Evolutionary conservation across 768 basidiomycete species (phyloP), one percentile per base, ranked within the genome.

Genomic region (Termitomyces heimii): DNA sequence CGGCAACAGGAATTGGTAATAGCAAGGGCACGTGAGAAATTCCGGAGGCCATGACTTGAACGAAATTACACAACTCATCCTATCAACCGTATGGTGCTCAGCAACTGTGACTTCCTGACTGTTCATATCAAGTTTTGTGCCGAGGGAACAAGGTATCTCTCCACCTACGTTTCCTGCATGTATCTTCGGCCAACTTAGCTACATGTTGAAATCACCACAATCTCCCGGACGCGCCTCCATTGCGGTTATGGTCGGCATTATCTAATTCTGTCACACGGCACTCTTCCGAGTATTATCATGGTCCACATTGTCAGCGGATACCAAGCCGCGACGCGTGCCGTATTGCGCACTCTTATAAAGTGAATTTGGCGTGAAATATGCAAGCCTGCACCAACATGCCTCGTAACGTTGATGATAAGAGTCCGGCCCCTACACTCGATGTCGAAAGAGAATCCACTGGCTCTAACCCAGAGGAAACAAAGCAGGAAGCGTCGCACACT

Each of bases 301-400:
- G 7, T 16, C 49, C 22, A 16, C 24, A 50, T 37, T 16, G 37
- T 51, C 50, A 51, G 35, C 45, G 45, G 54, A 4, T 44, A 35
- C 7, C 12, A 18, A 37, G 26, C 54, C 54, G 54, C 22, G 37
- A 39, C 18, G 37, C 34, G 16, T 26, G 18, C 39, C 24, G 24
- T 20, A 16, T 1, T 0, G 22, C 3, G 6, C 32, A 6, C 29
- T 37, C 24, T 34, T 44, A 55, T 26, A 55, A 29, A 46, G 14
- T 39, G 28, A 46, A 20, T 13, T 7, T 29, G 26, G 32, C 18
- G 34, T 44, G 59, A 39, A 26, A 28, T 44, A 16, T 14, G 16
- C 51, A 18, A 24, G 14, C 20, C 42, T 39, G 16, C 39, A 34
- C 45, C n/a, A 24, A 18, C 22, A 58, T 62, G 57, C 52, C 57